Conservation (phyloP, 768 basidiomycete genomes). For the Mycena polygramma region DNA sequence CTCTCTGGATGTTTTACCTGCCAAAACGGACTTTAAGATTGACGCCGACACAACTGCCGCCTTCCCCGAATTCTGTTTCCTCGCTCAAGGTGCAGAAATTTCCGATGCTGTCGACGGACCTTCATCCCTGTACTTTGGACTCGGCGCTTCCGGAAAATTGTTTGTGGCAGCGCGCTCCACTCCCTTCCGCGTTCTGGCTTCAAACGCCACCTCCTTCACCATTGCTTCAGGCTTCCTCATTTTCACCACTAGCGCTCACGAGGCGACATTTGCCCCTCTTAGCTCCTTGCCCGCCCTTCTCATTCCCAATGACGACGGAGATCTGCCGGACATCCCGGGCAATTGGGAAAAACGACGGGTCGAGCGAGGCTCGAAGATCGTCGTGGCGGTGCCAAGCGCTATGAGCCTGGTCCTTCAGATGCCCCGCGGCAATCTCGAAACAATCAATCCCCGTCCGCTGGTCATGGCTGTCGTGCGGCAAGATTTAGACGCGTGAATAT, state of each 20-base stretch:
- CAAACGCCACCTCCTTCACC: conserved; percentile 79
- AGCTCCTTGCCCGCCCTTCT: conserved; percentile 44
- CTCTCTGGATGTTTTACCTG: not conserved
- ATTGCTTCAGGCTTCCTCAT: conserved; percentile 83
- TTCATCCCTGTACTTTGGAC: conserved; percentile 66
- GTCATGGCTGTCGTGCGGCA: conserved; percentile 87
- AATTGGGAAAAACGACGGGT: conserved; percentile 82
- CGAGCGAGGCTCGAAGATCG: conserved; percentile 92
- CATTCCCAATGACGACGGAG: conserved; percentile 41
- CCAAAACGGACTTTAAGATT: conserved; percentile 35
- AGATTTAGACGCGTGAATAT: conserved; percentile 79
- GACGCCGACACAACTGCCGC: conserved; percentile 42
- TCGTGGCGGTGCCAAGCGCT: conserved; percentile 86
- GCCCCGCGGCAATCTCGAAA: conserved; percentile 98
- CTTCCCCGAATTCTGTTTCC: conserved; percentile 75
- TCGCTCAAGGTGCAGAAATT: conserved; percentile 49
- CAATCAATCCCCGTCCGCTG: conserved; percentile 91
- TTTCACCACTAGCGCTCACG: conserved; percentile 87
- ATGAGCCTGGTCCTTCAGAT: conserved; percentile 97
- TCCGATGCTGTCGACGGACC: conserved; percentile 33
- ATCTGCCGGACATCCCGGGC: conserved; percentile 42
- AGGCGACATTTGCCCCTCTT: conserved; percentile 80
- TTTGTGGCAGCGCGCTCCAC: conserved; percentile 57
- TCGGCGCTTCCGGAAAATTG: conserved; percentile 75
- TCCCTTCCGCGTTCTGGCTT: conserved; percentile 53